Base-by-base conservation (phyloP, 2,329 filamentous ascomycete species). In the Microascus cirrosus region DNA sequence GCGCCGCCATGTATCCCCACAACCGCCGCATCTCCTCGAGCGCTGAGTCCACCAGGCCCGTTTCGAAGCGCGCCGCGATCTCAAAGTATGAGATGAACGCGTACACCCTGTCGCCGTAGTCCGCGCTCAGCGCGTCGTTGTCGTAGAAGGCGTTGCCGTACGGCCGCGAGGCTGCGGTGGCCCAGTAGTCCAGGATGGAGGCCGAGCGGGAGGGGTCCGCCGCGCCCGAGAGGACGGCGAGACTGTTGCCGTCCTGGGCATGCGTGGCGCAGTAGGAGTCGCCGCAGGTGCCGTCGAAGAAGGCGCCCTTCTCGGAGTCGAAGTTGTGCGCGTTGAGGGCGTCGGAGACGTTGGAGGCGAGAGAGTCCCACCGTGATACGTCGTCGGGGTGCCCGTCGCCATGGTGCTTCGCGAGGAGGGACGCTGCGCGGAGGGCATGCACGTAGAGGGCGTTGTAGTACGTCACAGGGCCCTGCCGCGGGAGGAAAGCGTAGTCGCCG, bases 111-210 rank as follows among this genome's bases (percentile, higher is more conserved):
- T 74, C 64, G 2, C 70, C 70, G 62, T 73, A 78, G 0, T 69
- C 72, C 0, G 60, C 61, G 0, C 62, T 64, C 0, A 78, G 64
- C 3, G 68, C 63, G 51, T 69, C 73, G 42, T 72, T 75, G 63
- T 80, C 77, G 63, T 77, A 80, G 63, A 80, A 80, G 1, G 78
- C 69, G 61, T 80, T 80, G 2, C 78, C 77, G 60, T 78, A 79
- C 0, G 66, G 65, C 8, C 68, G 67, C 0, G 69, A 63, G 20
- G 71, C 72, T 3, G 69, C 61, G 18, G 60, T 62, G 3, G 68
- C 60, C 20, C 78, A 71, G 61, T 76, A 79, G 1, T 64, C 54
- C 3, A 80, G 67, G 15, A 73, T 68, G 0, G 60, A 58, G 52
- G 71, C 67, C 2, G 67, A 5, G 20, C 54, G 54, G n/a, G n/a